These are phyloP conservation scores for Pseudogymnoascus verrucosus DNA, from an alignment of 2,329 filamentous ascomycete genomes.

Conservation along the genomic window DNA sequence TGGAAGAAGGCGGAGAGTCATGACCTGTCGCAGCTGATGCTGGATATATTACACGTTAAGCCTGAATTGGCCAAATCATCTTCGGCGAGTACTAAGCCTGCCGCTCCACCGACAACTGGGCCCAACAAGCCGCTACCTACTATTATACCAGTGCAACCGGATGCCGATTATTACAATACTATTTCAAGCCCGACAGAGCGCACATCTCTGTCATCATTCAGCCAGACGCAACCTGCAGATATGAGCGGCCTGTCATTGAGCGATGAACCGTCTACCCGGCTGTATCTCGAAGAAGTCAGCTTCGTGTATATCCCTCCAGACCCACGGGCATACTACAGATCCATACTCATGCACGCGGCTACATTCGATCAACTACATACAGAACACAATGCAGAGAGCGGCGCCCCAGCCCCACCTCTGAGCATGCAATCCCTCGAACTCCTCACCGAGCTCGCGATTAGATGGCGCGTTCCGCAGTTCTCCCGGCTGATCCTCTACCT, in stretches of 20 bases:
- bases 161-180: slow-evolving; percentile 36
- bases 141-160: slow-evolving; percentile 39
- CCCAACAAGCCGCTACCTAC: slow-evolving; percentile 52
- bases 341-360: slow-evolving; percentile 71
- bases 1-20: slow-evolving; percentile 90
- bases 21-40: slow-evolving; percentile 86
- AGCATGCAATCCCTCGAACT: slow-evolving; percentile 77
- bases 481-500: slow-evolving; percentile 73
- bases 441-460: slow-evolving; percentile 72
- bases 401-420: slow-evolving; percentile 37
- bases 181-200: slow-evolving; percentile 39
- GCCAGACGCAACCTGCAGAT: slow-evolving; percentile 32
- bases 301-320: slow-evolving; percentile 90
- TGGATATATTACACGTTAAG: slow-evolving; percentile 78
- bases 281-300: slow-evolving; percentile 49
- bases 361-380: slow-evolving; percentile 53
- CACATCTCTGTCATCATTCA: slow-evolving; percentile 29
- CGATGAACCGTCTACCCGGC: slow-evolving; percentile 21
- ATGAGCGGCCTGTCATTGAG: slow-evolving; percentile 25
- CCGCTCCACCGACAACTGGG: slow-evolving; percentile 24
- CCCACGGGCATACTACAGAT: slow-evolving; percentile 73
- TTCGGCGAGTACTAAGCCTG: slow-evolving; percentile 44
- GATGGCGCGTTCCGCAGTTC: slow-evolving; percentile 83
- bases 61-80: slow-evolving; percentile 67
- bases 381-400: slow-evolving; percentile 39